Conservation (phyloP, 345 rosid genomes). For the Ceriops zippeliana region DNA sequence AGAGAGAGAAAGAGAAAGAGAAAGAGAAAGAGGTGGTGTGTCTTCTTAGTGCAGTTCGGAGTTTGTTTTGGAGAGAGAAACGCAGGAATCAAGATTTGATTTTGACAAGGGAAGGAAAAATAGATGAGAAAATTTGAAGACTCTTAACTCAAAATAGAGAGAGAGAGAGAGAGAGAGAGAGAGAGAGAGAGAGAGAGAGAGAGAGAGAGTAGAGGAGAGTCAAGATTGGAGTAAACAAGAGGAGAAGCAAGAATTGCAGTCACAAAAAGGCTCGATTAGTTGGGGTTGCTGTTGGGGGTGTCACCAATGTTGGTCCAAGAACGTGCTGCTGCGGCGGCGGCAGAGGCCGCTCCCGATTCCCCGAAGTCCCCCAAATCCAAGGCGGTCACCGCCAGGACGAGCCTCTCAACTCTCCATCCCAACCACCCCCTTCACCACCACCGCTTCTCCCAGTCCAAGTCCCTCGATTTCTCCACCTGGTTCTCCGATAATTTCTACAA, state of each 20-base stretch:
- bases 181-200: not conserved
- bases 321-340: constrained; percentile 28
- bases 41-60: not conserved
- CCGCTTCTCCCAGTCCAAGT: constrained; percentile 59
- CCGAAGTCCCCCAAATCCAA: constrained; percentile 52
- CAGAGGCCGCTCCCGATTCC: no score
- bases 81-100: not conserved
- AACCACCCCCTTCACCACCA: constrained; percentile 33
- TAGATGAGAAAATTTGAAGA: not conserved
- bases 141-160: not conserved
- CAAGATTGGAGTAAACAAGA: not conserved
- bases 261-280: no score
- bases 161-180: constrained; percentile 2
- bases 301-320: constrained; percentile 85
- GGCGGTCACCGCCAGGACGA: constrained; percentile 31
- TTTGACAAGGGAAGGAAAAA: not conserved
- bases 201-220: not conserved
- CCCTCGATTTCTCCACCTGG: constrained; percentile 82
- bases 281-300: not conserved
- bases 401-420: constrained; percentile 30
- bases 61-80: not conserved
- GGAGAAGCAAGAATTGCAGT: no score
- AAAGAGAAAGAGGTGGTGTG: not conserved
- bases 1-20: not conserved
- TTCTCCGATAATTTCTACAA: constrained; percentile 56